Conservation (phyloP, 768 basidiomycete species). For the Amanita inopinata region DNA sequence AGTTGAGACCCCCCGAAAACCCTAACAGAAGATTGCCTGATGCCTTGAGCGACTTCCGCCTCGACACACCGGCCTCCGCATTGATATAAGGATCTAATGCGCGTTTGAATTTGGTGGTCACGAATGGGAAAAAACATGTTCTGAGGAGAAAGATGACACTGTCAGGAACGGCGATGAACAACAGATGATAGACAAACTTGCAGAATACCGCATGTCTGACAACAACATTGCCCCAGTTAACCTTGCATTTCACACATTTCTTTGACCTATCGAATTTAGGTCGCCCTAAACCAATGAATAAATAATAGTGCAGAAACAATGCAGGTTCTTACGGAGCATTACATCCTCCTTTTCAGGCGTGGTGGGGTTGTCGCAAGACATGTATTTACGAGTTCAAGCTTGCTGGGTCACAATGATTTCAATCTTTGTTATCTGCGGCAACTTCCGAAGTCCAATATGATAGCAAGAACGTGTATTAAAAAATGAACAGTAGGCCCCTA, state of each 20-base stretch:
- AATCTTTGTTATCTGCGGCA: too few relatives aligned
- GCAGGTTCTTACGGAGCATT: slow-evolving; percentile 5
- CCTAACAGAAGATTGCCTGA: slow-evolving; percentile 59
- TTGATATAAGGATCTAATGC: slow-evolving; percentile 59
- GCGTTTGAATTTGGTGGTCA: slow-evolving; percentile 55
- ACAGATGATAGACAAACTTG: slow-evolving; percentile 40
- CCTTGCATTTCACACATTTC: slow-evolving; percentile 69
- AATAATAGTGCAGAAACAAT: not conserved
- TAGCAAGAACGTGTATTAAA: too few relatives aligned
- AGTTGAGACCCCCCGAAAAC: slow-evolving; percentile 74
- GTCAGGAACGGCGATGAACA: not conserved
- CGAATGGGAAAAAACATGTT: slow-evolving; percentile 53
- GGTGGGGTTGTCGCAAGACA: slow-evolving; percentile 7
- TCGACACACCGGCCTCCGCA: slow-evolving; percentile 39
- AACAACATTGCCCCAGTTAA: slow-evolving; percentile 52
- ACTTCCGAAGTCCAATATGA: too few relatives aligned
- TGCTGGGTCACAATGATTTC: not conserved
- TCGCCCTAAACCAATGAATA: slow-evolving; percentile 34
- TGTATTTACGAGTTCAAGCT: not conserved
- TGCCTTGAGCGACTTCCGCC: slow-evolving; percentile 53
- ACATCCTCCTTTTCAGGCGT: slow-evolving; percentile 1
- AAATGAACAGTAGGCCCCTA: too few relatives aligned
- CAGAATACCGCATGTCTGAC: slow-evolving; percentile 79
- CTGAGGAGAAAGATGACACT: slow-evolving; percentile 11
- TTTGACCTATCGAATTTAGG: slow-evolving; percentile 59